Percentiles rank a stretch among this genome's conserved stretches.
Evolutionary conservation across 768 basidiomycete species (phyloP).

Genomic region (Amanita subjunquillea): DNA sequence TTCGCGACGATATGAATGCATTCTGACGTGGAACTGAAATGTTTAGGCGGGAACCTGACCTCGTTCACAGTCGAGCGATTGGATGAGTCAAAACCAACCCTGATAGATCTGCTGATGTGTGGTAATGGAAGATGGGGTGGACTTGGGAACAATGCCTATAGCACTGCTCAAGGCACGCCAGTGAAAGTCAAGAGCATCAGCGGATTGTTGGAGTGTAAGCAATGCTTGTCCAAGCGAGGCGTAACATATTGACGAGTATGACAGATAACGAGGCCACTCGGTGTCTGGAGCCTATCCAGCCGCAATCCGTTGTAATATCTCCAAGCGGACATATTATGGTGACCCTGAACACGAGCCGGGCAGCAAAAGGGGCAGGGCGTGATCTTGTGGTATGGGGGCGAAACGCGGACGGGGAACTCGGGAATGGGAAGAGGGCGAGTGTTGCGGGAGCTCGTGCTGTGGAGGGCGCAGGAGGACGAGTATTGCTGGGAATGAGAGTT

Average conservation of each 20-base stretch:
- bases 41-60: conserved; percentile 61
- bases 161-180: conserved; percentile 61
- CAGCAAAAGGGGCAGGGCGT: conserved; percentile 42
- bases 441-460: conserved; percentile 43
- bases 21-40: background rate
- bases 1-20: conserved; percentile 13
- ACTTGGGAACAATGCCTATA: conserved; percentile 58
- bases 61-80: conserved; percentile 63
- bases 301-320: conserved; percentile 55
- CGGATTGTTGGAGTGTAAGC: conserved; percentile 78
- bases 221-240: background rate
- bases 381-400: conserved; percentile 69
- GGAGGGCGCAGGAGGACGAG: conserved; percentile 39
- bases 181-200: conserved; percentile 70
- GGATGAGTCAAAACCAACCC: conserved; percentile 14
- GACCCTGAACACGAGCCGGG: conserved; percentile 51
- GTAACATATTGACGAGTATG: background rate
- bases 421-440: conserved; percentile 61
- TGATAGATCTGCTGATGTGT: conserved; percentile 51
- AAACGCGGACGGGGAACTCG: conserved; percentile 66
- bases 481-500: conserved; percentile 45
- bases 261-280: conserved; percentile 56
- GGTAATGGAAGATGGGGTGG: conserved; percentile 83
- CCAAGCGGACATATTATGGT: conserved; percentile 69
- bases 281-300: conserved; percentile 53